Percentiles rank a stretch among this genome's conserved stretches.
These are phyloP conservation scores for Chloropicon primus DNA, from an alignment of 139 green algal genomes.

Conservation along the genomic window DNA sequence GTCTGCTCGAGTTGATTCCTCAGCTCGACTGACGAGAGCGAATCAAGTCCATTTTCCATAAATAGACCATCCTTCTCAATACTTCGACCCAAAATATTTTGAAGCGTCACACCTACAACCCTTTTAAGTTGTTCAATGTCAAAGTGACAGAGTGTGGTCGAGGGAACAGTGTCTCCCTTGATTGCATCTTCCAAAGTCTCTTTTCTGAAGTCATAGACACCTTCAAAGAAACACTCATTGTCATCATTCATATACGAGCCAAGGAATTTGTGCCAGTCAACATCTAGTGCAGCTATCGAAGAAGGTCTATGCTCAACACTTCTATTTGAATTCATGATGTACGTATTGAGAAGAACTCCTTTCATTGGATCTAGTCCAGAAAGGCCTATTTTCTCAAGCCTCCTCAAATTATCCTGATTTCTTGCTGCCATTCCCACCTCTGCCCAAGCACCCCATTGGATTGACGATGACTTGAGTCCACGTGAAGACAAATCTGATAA, in stretches of 20 bases:
- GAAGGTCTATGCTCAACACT: background rate
- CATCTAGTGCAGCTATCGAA: background rate
- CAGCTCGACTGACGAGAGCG: constrained; percentile 68
- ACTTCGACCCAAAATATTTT: background rate
- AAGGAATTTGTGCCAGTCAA: background rate
- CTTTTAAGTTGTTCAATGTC: background rate
- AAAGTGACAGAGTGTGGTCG: background rate
- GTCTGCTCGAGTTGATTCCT: constrained; percentile 47
- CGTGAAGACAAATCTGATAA: background rate
- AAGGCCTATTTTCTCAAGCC: background rate
- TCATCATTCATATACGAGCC: background rate
- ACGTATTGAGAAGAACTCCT: background rate
- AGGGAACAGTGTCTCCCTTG: background rate
- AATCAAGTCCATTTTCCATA: constrained; percentile 59
- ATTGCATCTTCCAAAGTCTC: background rate
- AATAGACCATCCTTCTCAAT: constrained; percentile 30
- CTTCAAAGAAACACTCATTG: background rate
- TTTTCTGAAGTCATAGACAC: background rate
- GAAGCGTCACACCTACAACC: background rate
- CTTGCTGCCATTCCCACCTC: background rate
- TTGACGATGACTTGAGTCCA: background rate
- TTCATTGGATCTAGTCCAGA: background rate
- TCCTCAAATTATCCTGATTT: background rate
- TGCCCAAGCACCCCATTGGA: background rate
- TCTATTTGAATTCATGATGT: background rate